Base-by-base conservation (phyloP, 345 rosid species). In the Syzygium aromaticum region DNA sequence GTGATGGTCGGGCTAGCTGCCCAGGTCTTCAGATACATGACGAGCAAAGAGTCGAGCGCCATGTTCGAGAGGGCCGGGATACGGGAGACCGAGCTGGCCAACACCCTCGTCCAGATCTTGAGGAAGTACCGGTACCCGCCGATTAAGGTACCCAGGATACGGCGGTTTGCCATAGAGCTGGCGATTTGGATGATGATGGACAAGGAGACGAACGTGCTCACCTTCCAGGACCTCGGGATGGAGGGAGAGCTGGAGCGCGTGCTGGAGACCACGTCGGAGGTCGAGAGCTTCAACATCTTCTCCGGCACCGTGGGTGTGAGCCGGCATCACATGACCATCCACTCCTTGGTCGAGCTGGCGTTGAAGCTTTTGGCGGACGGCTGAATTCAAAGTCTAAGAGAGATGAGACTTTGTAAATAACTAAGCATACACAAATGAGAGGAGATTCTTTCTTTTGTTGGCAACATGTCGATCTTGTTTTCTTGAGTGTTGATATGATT, bases 111-210 rank as follows among this genome's bases (percentile, higher is more conserved):
- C 64, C 85, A 84, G 83, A 93, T 93, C 89, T 94, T 97, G 84
- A 89, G 40, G 84, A 95, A 93, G 77, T 87, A 96, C 86, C 90
- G 83, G 33, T 90, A 92, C 82, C 98, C 99, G 73, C 89, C 93
- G 2, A 89, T 93, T n/a, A 96, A 92, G 87, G 95, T 95, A 77
- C 99, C 98, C 9, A 92, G 98, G 90, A 94, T 95, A 84, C 89
- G 99, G 86, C 92, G 98, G 88, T 96, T 96, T 86, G 89, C 94
- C 85, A 91, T 96, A 67, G 99, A 97, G 92, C 84, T 97, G 40
- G 54, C 33, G 43, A 84, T 84, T 23, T 84, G 85, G 85, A 84
- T 84, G 85, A 84, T 49, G 85, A 84, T 14, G 25, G 85, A 84
- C 25, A 84, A 28, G 22, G 85, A 51, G 40, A 84, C 85, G 3